Percentiles rank a stretch among this genome's conserved stretches.
These are phyloP conservation scores for Colletotrichum neosansevieriae DNA, from an alignment of 2,329 filamentous ascomycete species.

Conservation along the genomic window DNA sequence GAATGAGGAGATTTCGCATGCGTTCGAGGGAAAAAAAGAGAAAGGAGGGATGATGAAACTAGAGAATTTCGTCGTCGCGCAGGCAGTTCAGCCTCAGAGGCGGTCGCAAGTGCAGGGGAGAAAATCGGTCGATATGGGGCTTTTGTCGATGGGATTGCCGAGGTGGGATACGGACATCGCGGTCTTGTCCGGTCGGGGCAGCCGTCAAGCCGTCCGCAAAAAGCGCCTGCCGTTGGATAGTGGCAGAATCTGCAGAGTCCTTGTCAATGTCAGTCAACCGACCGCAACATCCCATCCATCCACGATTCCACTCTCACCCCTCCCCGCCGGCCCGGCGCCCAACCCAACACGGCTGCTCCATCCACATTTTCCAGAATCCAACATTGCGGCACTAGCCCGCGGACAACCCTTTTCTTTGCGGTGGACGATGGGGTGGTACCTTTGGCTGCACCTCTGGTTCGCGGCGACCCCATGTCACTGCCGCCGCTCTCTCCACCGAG, in stretches of 20 bases:
- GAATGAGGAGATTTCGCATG: conserved; percentile 36
- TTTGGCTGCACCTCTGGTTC: conserved; percentile 34
- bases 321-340: conserved; percentile 37
- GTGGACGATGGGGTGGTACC: conserved; percentile 33
- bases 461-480: conserved; percentile 38
- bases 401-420: conserved; percentile 17
- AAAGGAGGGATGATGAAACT: neutral
- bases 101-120: conserved; percentile 6
- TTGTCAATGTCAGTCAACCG: conserved; percentile 29
- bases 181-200: conserved; percentile 30
- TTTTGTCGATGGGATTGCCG: conserved; percentile 28
- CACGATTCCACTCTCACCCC: conserved; percentile 19
- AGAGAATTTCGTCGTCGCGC: neutral
- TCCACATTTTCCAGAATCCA: conserved; percentile 40
- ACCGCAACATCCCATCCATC: conserved; percentile 12
- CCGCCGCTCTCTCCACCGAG: conserved; percentile 39
- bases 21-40: conserved; percentile 18
- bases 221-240: conserved; percentile 18
- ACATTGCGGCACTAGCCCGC: conserved; percentile 37
- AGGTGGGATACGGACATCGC: conserved; percentile 33
- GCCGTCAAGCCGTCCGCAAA: conserved; percentile 23
- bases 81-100: neutral
- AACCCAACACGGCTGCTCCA: conserved; percentile 37
- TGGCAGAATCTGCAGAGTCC: conserved; percentile 33
- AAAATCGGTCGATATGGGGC: conserved; percentile 32